Base-by-base conservation (phyloP, 2,329 filamentous ascomycete species). In the Catunica adiposa region DNA sequence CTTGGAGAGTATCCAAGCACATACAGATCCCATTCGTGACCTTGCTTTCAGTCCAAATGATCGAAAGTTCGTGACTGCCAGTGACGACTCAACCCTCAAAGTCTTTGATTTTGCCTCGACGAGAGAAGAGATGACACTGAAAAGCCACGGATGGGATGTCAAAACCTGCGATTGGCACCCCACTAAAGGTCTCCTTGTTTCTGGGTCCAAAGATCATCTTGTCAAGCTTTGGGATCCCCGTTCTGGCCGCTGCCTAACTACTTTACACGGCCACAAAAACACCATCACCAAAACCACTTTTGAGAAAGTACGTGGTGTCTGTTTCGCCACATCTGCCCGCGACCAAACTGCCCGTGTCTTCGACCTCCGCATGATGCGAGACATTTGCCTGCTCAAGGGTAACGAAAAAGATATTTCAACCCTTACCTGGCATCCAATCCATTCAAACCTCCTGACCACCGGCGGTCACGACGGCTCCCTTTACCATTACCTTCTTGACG, bases 171-270 rank as follows among this genome's bases (percentile, higher is more conserved):
- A 98, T 66, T 98, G 92, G 92, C 92, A 98, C 71, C 89, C 90
- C 1, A 86, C 84, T 20, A 97, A 96, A 70, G 92, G 92, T 1
- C 71, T 98, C 3, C 77, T 98, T 31, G 90, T 95, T 3, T 97
- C 92, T 0, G 92, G 92, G 38, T 97, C 90, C 9, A 98, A 98
- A 70, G 92, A 98, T 65, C 90, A 98, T 68, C 75, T 94, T 60
- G 88, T 98, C 64, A 97, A 97, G 68, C 80, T 98, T 46, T 98
- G 92, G 92, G 92, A 98, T 67, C 92, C 92, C n/a, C 80, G 92
- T 56, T 90, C 84, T 3, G 83, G 86, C 37, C 83, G 89, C 46
- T 95, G 89, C 66, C 74, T 98, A 55, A 96, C 90, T 0, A 97
- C 90, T 0, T 79, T 98, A 2, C 89, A 95, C 68, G 90, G 89